Percentiles rank a stretch among this genome's conserved stretches.
phyloP scores from a whole-genome alignment of 1,284 basidiomycete genomes.

The Filobasidium uniguttulatum region DNA sequence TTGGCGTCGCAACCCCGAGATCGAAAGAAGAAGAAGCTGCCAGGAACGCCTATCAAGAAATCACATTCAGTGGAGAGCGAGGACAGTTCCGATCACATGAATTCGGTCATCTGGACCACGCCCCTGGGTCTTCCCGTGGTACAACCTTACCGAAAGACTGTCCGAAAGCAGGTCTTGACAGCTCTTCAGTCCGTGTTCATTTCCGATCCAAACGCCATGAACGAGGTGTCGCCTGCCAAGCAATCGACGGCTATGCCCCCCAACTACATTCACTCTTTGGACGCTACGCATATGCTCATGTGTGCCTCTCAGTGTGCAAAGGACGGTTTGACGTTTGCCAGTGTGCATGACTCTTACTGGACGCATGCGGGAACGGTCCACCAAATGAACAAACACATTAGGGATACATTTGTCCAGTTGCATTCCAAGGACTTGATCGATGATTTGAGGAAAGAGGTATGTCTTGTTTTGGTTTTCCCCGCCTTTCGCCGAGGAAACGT shows the following conservation, averaged over 20 bases:
- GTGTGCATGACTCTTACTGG: conserved; percentile 99
- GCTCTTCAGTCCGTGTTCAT: conserved; percentile 85
- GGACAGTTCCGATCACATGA: conserved; percentile 81
- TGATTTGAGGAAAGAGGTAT: conserved; percentile 38
- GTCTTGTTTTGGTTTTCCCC: too few species aligned
- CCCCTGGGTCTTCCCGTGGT: conserved; percentile 87
- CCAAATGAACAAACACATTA: conserved; percentile 75
- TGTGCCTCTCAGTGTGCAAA: conserved; percentile 82
- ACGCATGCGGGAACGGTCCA: conserved; percentile 84
- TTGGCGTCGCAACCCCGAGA: conserved; percentile 23
- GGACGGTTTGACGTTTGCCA: conserved; percentile 67
- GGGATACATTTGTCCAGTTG: conserved; percentile 84
- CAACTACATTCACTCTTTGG: conserved; percentile 94
- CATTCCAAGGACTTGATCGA: conserved; percentile 74
- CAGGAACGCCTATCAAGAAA: conserved; percentile 1
- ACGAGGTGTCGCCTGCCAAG: conserved; percentile 70
- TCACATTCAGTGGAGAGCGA: conserved; percentile 22
- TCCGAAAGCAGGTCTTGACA: conserved; percentile 67
- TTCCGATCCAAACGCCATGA: conserved; percentile 65
- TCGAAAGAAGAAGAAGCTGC: not conserved
- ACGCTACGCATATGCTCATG: conserved; percentile 98
- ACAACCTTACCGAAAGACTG: conserved; percentile 82
- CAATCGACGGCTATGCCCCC: conserved; percentile 96
- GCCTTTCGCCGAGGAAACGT: too few species aligned
- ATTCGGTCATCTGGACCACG: conserved; percentile 90